phyloP scores from a whole-genome alignment of 768 basidiomycete genomes.

The Boletus eberwhitei region DNA sequence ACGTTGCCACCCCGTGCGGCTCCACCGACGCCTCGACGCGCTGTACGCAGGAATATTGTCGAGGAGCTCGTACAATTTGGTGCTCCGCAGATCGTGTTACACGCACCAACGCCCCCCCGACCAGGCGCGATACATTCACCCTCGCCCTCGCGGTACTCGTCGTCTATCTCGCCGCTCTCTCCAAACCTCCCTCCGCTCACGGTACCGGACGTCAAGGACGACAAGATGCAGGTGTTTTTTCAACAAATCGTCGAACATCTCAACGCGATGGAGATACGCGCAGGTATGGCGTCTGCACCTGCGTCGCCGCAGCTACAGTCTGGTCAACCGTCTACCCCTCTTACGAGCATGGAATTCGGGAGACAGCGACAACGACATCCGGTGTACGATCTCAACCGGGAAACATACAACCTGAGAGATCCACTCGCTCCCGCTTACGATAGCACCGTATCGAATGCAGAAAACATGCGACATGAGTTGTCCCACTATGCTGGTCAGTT shows the following conservation, averaged over 20 bases:
- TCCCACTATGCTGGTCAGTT: constrained; percentile 9
- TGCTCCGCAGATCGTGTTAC: constrained; percentile 25
- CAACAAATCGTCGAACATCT: constrained; percentile 81
- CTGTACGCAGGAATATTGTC: constrained; percentile 32
- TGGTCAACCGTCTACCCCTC: constrained; percentile 9
- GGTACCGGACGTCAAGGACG: constrained; percentile 70
- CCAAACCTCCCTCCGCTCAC: constrained; percentile 47
- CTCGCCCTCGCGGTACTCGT: constrained; percentile 25
- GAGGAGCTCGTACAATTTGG: constrained; percentile 14
- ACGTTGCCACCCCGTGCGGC: constrained; percentile 51
- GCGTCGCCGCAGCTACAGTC: constrained; percentile 15
- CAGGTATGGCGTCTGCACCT: constrained; percentile 23
- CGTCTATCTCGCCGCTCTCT: constrained; percentile 30
- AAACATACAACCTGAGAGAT: constrained; percentile 32
- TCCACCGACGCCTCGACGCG: constrained; percentile 63
- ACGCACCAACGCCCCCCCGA: constrained; percentile 27
- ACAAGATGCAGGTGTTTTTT: constrained; percentile 79
- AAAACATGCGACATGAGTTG: not conserved
- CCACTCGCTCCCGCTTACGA: constrained; percentile 27
- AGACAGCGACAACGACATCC: constrained; percentile 11
- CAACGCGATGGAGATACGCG: constrained; percentile 63
- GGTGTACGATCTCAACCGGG: constrained; percentile 1
- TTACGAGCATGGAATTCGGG: constrained; percentile 20
- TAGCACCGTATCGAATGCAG: constrained; percentile 7
- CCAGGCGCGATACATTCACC: constrained; percentile 18